Percentiles rank a stretch among this genome's conserved stretches.
phyloP scores from a whole-genome alignment of 2,329 filamentous ascomycete species.

The Cladorrhinum sp. region DNA sequence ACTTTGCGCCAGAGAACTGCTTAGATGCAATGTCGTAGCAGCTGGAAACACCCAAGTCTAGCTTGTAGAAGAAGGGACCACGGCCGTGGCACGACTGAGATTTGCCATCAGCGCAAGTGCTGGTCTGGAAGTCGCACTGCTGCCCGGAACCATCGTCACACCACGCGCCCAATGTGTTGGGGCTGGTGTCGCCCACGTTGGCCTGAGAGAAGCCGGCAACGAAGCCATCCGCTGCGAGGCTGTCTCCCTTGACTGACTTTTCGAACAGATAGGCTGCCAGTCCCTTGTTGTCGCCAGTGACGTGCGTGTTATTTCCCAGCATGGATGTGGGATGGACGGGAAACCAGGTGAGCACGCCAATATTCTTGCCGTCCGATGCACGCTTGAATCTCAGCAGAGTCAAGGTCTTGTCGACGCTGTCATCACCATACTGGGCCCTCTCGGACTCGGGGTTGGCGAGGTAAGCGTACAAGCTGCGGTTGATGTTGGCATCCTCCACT shows the following conservation, averaged over 20 bases:
- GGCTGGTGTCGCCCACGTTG: constrained; percentile 85
- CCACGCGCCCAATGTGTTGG: constrained; percentile 79
- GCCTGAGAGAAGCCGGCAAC: constrained; percentile 90
- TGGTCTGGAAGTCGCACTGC: constrained; percentile 70
- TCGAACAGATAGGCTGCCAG: constrained; percentile 84
- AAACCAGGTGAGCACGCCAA: constrained; percentile 87
- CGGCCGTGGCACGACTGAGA: constrained; percentile 67
- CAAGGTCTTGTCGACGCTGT: constrained; percentile 68
- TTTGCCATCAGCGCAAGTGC: constrained; percentile 69
- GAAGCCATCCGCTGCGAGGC: constrained; percentile 60
- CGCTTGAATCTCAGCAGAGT: constrained; percentile 74
- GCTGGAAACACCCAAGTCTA: constrained; percentile 71
- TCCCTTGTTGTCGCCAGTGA: constrained; percentile 90
- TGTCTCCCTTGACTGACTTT: constrained; percentile 55
- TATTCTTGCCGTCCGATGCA: constrained; percentile 66
- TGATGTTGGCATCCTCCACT: constrained; percentile 72
- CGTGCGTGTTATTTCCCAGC: constrained; percentile 83
- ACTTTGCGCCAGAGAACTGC: constrained; percentile 61
- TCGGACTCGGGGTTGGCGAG: constrained; percentile 76
- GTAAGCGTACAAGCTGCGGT: constrained; percentile 81
- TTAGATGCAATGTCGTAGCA: constrained; percentile 70
- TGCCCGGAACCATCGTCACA: constrained; percentile 78
- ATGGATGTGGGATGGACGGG: constrained; percentile 88
- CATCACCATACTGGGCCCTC: constrained; percentile 58
- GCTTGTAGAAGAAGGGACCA: constrained; percentile 62